Evolutionary conservation across 495 filamentous ascomycete species (phyloP).

Genomic region (Thozetella sp.): DNA sequence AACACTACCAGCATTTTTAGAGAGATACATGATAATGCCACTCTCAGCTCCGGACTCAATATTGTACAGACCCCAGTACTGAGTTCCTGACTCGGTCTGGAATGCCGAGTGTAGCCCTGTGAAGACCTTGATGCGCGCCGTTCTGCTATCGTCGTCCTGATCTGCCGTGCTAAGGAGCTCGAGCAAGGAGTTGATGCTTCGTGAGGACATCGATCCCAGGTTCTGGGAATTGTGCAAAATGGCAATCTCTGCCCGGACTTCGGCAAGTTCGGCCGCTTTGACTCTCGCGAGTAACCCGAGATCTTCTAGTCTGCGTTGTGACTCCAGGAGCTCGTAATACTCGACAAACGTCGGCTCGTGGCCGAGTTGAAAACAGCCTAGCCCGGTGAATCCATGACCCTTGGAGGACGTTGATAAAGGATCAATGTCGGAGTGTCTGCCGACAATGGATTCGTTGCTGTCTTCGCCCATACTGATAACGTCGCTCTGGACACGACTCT

Average conservation of each 20-base stretch:
- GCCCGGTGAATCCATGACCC: conserved; percentile 42
- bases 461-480: background rate
- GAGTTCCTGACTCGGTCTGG: conserved; percentile 41
- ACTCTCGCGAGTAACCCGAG: conserved; percentile 49
- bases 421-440: conserved; percentile 15
- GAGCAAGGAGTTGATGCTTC: background rate
- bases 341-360: conserved; percentile 40
- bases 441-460: background rate
- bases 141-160: background rate
- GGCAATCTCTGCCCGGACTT: background rate
- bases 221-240: background rate
- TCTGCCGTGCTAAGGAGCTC: conserved; percentile 8
- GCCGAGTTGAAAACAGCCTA: conserved; percentile 61
- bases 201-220: background rate
- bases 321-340: conserved; percentile 51
- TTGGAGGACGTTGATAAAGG: conserved; percentile 51
- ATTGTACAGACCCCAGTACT: conserved; percentile 60
- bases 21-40: conserved; percentile 50
- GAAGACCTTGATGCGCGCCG: conserved; percentile 13
- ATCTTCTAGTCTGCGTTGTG: conserved; percentile 46
- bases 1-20: conserved; percentile 54
- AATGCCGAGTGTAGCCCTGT: conserved; percentile 58
- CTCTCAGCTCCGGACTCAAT: conserved; percentile 35
- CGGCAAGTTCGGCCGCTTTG: conserved; percentile 25
- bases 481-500: background rate